Conservation (phyloP, 2,329 filamentous ascomycete genomes). For the Diaporthe ilicicola region DNA sequence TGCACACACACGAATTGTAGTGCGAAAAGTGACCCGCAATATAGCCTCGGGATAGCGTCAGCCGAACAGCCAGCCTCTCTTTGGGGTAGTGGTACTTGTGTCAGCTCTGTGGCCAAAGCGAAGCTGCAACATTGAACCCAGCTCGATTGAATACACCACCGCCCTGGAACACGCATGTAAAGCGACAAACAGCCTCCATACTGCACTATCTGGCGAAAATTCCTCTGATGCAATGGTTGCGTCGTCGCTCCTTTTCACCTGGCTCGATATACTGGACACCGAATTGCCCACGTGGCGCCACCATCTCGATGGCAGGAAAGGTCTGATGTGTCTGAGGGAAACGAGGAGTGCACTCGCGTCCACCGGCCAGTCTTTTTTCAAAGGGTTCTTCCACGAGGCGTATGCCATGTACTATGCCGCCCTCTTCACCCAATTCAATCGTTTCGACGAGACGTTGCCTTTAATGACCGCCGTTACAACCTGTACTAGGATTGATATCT, state of each 20-base stretch:
- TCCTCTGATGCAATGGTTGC: background rate
- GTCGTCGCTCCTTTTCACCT: constrained; percentile 1
- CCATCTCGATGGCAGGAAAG: constrained; percentile 5
- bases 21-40: constrained; percentile 4
- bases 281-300: background rate
- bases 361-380: background rate
- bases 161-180: background rate
- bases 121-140: background rate
- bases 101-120: background rate
- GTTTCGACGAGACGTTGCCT: background rate
- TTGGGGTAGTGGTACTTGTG: background rate
- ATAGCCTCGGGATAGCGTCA: constrained; percentile 17
- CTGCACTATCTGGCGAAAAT: background rate
- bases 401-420: background rate
- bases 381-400: background rate
- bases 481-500: background rate
- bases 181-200: background rate
- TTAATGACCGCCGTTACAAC: background rate
- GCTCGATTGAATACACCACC: background rate
- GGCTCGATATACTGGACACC: background rate
- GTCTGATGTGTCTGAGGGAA: background rate
- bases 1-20: too few relatives aligned
- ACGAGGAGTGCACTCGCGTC: background rate
- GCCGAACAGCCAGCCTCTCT: background rate
- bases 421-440: background rate